Percentiles rank a stretch among this genome's conserved stretches.
Evolutionary conservation across 2,329 filamentous ascomycete genomes (phyloP).

Genomic region (Ceratocystis huliohia): DNA sequence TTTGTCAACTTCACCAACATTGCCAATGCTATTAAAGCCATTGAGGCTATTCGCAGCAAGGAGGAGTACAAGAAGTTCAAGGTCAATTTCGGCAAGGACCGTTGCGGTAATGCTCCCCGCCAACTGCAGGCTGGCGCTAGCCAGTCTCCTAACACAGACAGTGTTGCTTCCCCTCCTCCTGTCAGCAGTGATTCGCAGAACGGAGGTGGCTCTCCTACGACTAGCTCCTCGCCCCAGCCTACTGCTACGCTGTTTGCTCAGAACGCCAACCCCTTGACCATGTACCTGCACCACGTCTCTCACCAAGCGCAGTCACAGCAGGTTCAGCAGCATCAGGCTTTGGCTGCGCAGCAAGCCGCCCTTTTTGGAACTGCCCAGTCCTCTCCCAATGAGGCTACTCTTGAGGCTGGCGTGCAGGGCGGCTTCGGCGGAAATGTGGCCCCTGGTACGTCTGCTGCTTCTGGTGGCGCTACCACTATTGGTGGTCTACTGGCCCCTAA

Average conservation of each 20-base stretch:
- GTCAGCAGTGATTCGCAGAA: slow-evolving; percentile 28
- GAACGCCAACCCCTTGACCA: slow-evolving; percentile 76
- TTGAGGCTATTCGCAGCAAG: slow-evolving; percentile 84
- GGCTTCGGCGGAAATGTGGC: slow-evolving; percentile 27
- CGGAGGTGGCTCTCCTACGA: slow-evolving; percentile 44
- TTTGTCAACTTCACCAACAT: slow-evolving; percentile 99
- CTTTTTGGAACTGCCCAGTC: slow-evolving; percentile 63
- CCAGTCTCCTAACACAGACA: slow-evolving; percentile 55
- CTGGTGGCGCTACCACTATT: slow-evolving; percentile 53
- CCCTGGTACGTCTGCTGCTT: slow-evolving; percentile 38
- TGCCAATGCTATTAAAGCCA: slow-evolving; percentile 98
- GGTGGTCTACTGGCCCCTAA: slow-evolving; percentile 66
- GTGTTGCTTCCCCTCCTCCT: slow-evolving; percentile 43
- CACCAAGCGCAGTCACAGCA: slow-evolving; percentile 62
- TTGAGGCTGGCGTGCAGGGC: slow-evolving; percentile 53
- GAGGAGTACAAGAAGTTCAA: slow-evolving; percentile 98
- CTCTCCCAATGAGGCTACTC: slow-evolving; percentile 42
- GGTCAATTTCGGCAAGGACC: slow-evolving; percentile 98
- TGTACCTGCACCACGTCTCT: slow-evolving; percentile 80
- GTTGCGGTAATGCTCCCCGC: slow-evolving; percentile 89
- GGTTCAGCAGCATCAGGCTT: slow-evolving; percentile 57
- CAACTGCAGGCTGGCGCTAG: slow-evolving; percentile 53
- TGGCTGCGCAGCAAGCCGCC: slow-evolving; percentile 64
- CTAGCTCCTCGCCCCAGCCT: slow-evolving; percentile 45
- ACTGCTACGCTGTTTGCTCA: slow-evolving; percentile 67